Percentiles rank a stretch among this genome's conserved stretches.
These are phyloP conservation scores for Gaeumannomyces sp. DNA, from an alignment of 2,329 filamentous ascomycete species.

Conservation along the genomic window DNA sequence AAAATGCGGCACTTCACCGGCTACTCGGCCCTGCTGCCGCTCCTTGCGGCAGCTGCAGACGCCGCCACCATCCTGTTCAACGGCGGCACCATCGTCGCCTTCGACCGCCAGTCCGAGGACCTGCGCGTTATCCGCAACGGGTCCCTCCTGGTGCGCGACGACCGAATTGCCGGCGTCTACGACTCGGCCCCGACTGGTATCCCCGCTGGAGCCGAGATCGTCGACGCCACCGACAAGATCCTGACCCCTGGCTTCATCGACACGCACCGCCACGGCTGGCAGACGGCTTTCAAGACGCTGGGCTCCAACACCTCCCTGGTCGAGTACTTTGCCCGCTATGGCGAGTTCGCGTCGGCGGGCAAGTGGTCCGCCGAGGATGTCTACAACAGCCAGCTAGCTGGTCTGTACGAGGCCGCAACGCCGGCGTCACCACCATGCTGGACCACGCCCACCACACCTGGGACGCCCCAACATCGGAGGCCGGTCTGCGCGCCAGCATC, in stretches of 20 bases:
- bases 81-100: conserved; percentile 36
- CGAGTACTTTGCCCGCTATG: conserved; percentile 39
- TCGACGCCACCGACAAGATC: conserved; percentile 46
- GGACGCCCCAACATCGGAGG: conserved; percentile 33
- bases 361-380: conserved; percentile 37
- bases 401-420: conserved; percentile 43
- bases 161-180: conserved; percentile 30
- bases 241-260: conserved; percentile 50
- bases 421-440: conserved; percentile 45
- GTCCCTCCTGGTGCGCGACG: conserved; percentile 32
- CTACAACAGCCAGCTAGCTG: conserved; percentile 39
- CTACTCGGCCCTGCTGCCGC: conserved; percentile 1
- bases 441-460: conserved; percentile 48
- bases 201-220: conserved; percentile 22
- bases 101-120: conserved; percentile 25
- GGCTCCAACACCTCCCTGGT: conserved; percentile 43
- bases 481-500: conserved; percentile 39
- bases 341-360: conserved; percentile 24
- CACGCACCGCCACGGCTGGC: conserved; percentile 51
- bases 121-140: conserved; percentile 33
- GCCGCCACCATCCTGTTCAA: conserved; percentile 16
- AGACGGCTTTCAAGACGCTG: conserved; percentile 48
- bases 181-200: conserved; percentile 4
- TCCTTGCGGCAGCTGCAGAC: conserved; percentile 12
- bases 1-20: background rate